Percentiles rank a stretch among this genome's conserved stretches.
Evolutionary conservation across 2,329 filamentous ascomycete species (phyloP).

Genomic region (Cladosporium phlei): DNA sequence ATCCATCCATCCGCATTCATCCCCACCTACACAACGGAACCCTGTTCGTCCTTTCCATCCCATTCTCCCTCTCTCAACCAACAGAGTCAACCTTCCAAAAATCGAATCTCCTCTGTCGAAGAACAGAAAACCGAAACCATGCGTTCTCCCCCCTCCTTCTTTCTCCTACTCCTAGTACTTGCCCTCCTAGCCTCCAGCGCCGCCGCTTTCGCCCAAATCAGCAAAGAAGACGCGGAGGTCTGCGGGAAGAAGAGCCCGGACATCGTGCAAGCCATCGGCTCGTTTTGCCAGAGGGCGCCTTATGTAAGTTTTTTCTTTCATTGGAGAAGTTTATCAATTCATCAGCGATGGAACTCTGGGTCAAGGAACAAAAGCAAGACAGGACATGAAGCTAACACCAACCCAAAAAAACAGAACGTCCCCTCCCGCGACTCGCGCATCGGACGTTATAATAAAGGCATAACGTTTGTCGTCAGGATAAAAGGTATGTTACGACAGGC

Average conservation of each 20-base stretch:
- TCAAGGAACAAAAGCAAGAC: no score
- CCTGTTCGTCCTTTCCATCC: not conserved
- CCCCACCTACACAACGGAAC: not conserved
- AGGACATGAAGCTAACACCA: not conserved
- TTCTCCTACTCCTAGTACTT: not conserved
- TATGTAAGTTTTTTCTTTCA: no score
- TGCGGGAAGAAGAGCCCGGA: not conserved
- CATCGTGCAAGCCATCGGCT: not conserved
- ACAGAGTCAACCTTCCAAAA: no score
- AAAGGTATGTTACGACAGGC: not conserved
- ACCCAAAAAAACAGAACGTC: not conserved
- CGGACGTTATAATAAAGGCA: not conserved
- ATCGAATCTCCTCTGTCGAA: no score
- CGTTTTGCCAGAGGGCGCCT: not conserved
- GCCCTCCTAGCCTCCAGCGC: not conserved
- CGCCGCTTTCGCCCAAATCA: not conserved
- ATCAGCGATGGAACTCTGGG: no score
- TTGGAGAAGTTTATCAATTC: no score
- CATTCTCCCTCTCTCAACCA: not conserved
- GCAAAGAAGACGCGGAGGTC: not conserved
- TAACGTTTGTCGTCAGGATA: not conserved
- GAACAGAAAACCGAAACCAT: not conserved
- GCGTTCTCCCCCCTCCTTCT: not conserved
- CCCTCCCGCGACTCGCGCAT: not conserved
- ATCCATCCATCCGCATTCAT: not conserved